These are phyloP conservation scores for Hygrocybe coccinea DNA, from an alignment of 768 basidiomycete genomes.

Conservation along the genomic window DNA sequence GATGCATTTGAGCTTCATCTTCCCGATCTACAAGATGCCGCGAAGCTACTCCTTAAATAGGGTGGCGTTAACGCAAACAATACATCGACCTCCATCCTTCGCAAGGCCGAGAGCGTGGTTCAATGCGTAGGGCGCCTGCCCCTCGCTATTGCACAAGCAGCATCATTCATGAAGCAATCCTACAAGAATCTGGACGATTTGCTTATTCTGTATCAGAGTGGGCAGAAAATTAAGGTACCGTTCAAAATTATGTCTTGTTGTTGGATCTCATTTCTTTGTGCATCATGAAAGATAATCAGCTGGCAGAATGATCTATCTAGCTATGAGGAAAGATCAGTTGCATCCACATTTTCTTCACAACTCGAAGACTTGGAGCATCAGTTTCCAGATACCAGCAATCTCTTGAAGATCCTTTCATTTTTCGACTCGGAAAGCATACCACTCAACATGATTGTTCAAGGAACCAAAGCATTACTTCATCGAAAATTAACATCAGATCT, in stretches of 20 bases:
- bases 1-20: not conserved
- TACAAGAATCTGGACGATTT: not conserved
- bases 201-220: not conserved
- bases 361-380: not conserved
- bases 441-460: not conserved
- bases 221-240: not conserved
- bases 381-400: not conserved
- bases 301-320: not conserved
- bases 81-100: not conserved
- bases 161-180: not conserved
- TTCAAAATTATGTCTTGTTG: not conserved
- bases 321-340: not conserved
- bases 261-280: not conserved
- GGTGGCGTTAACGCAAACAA: not conserved
- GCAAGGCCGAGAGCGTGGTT: not conserved
- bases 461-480: not conserved
- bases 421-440: slow-evolving; percentile 2
- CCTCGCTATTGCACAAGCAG: not conserved
- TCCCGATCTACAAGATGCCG: not conserved
- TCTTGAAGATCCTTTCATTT: not conserved
- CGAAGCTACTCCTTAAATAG: not conserved
- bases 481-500: too few species aligned
- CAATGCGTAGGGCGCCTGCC: not conserved
- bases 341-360: not conserved
- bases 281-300: not conserved